Evolutionary conservation across 345 rosid genomes (phyloP).

Genomic region (Diplotaxis tenuifolia): DNA sequence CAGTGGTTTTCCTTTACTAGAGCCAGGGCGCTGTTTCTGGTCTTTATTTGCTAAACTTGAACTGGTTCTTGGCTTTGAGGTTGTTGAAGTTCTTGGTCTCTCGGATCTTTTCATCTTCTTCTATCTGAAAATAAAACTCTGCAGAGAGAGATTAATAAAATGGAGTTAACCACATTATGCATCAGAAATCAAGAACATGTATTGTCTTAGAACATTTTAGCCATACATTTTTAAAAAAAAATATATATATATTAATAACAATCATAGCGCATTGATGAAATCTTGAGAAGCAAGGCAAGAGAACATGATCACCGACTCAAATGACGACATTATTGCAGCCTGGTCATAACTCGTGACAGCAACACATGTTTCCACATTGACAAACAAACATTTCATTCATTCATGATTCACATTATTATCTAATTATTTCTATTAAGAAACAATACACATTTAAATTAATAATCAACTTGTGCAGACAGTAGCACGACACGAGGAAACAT

Average conservation of each 20-base stretch:
- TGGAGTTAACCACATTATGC: slow-evolving; percentile 11
- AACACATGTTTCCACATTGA: slow-evolving; percentile 30
- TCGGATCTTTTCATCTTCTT: slow-evolving; percentile 32
- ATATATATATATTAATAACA: background rate
- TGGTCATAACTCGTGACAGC: slow-evolving; percentile 31
- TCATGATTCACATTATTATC: slow-evolving; percentile 3
- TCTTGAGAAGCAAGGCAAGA: slow-evolving; percentile 29
- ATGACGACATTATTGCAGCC: slow-evolving; percentile 16
- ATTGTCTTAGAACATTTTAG: background rate
- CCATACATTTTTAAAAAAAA: background rate
- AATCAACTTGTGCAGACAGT: background rate
- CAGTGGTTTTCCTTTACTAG: slow-evolving; percentile 25
- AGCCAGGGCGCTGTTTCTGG: slow-evolving; percentile 15
- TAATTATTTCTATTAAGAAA: background rate
- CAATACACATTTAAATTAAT: background rate
- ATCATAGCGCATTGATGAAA: background rate
- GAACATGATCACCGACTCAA: slow-evolving; percentile 21
- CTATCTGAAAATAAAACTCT: slow-evolving; percentile 1
- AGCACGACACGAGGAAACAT: slow-evolving; percentile 12
- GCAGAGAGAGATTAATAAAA: background rate
- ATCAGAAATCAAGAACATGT: slow-evolving; percentile 3
- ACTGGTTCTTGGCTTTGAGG: slow-evolving; percentile 17
- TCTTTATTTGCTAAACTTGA: slow-evolving; percentile 27
- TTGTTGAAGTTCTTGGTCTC: slow-evolving; percentile 29
- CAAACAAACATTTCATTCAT: slow-evolving; percentile 39